These are phyloP conservation scores for Trichoderma cornu-damae DNA, from an alignment of 2,329 filamentous ascomycete species.

Conservation along the genomic window DNA sequence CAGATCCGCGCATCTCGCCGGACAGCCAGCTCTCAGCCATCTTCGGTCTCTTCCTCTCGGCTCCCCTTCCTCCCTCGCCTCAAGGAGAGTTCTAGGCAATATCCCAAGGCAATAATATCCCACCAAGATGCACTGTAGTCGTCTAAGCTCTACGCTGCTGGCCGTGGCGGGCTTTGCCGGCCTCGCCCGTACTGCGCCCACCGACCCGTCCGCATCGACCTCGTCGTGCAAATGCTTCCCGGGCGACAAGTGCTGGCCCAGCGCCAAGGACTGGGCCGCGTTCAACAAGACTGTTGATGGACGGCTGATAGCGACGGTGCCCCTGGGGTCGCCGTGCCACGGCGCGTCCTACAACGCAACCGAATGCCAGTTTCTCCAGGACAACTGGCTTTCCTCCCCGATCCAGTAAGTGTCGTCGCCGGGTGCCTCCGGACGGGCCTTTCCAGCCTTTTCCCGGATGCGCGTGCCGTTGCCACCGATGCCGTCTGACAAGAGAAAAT, in stretches of 20 bases:
- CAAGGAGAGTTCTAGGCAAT: not conserved
- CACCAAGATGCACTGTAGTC: slow-evolving; percentile 4
- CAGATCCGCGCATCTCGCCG: slow-evolving; percentile 1
- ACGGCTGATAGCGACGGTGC: slow-evolving; percentile 45
- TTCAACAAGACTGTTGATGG: slow-evolving; percentile 50
- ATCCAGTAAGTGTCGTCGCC: slow-evolving; percentile 34
- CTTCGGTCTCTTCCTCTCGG: not conserved
- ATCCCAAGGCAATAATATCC: too few species aligned
- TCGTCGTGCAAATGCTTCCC: slow-evolving; percentile 38
- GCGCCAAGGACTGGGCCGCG: slow-evolving; percentile 38
- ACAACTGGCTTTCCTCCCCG: slow-evolving; percentile 41
- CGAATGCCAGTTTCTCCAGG: slow-evolving; percentile 39
- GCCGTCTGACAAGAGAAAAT: not conserved
- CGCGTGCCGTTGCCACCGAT: not conserved
- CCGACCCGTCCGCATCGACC: not conserved
- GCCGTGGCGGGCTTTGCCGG: not conserved
- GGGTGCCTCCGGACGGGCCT: too few species aligned
- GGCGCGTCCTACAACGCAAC: slow-evolving; percentile 42
- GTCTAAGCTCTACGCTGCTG: not conserved
- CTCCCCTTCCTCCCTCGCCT: not conserved
- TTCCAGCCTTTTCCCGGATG: not conserved
- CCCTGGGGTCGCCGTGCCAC: slow-evolving; percentile 49
- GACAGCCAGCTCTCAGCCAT: not conserved
- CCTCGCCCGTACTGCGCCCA: not conserved
- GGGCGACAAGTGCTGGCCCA: slow-evolving; percentile 52